Evolutionary conservation across 768 basidiomycete species (phyloP).

Genomic region (Mycena metata): DNA sequence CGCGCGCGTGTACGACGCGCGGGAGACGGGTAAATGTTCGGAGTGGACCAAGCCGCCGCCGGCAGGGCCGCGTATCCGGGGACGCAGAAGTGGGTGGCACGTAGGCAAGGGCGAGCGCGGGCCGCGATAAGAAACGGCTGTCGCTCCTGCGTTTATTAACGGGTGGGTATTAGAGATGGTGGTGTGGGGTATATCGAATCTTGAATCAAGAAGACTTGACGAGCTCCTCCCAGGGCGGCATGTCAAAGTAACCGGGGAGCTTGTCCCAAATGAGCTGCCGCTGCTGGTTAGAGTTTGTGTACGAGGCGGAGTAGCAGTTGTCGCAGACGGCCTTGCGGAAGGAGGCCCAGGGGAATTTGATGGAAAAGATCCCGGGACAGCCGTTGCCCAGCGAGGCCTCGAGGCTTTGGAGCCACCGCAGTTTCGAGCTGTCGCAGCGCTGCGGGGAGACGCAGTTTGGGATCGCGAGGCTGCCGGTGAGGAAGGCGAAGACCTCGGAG

Average conservation of each 20-base stretch:
- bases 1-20: constrained; percentile 17
- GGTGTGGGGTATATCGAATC: not conserved
- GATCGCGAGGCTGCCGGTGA: constrained; percentile 36
- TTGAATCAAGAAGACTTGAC: constrained; percentile 27
- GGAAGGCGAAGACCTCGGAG: constrained; percentile 39
- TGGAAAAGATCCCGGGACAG: constrained; percentile 37
- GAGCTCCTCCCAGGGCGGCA: constrained; percentile 40
- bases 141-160: constrained; percentile 43
- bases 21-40: constrained; percentile 37
- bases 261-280: constrained; percentile 38
- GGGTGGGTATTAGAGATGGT: constrained; percentile 37
- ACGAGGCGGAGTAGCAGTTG: constrained; percentile 32
- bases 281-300: constrained; percentile 27
- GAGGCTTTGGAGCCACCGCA: constrained; percentile 39
- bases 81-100: constrained; percentile 47
- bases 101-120: constrained; percentile 9
- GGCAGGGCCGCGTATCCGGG: constrained; percentile 42
- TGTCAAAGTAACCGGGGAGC: constrained; percentile 36
- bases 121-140: constrained; percentile 39
- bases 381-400: constrained; percentile 38
- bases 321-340: constrained; percentile 40
- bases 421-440: constrained; percentile 40
- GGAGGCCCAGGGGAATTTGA: constrained; percentile 36
- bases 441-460: constrained; percentile 32
- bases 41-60: constrained; percentile 42